Evolutionary conservation across 352 stramenopile species (phyloP).

Genomic region (Globisporangium heterothallicum): DNA sequence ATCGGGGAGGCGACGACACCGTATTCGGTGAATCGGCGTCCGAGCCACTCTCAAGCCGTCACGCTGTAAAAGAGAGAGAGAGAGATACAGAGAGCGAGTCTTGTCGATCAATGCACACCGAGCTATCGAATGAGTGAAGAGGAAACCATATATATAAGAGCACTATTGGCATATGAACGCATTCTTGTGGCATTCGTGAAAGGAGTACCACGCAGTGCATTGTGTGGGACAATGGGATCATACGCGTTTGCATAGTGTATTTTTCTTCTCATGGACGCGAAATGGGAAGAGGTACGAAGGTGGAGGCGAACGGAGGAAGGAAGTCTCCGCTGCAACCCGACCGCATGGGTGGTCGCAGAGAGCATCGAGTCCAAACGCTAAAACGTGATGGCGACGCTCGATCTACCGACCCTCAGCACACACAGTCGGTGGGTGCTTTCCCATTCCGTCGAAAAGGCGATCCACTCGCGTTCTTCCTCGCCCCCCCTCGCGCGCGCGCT

Average conservation of each 20-base stretch:
- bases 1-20: constrained; percentile 4
- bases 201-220: too few species aligned
- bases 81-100: background rate
- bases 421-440: background rate
- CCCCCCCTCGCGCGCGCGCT: background rate
- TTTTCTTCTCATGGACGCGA: constrained; percentile 7
- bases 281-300: background rate
- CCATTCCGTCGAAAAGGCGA: background rate
- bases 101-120: background rate
- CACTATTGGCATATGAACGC: too few species aligned
- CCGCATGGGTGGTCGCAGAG: background rate
- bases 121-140: background rate
- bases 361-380: constrained; percentile 4
- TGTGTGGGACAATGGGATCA: too few species aligned
- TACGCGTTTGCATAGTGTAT: background rate
- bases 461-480: background rate
- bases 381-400: too few species aligned
- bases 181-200: too few species aligned
- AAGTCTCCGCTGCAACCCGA: too few species aligned
- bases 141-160: background rate
- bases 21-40: constrained; percentile 1
- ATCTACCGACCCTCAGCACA: too few species aligned
- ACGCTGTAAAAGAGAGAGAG: constrained; percentile 1
- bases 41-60: constrained; percentile 7
- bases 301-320: background rate